Percentiles rank a stretch among this genome's conserved stretches.
Conservation (phyloP, 2,329 filamentous ascomycete genomes). For the Colletotrichum filicis region DNA sequence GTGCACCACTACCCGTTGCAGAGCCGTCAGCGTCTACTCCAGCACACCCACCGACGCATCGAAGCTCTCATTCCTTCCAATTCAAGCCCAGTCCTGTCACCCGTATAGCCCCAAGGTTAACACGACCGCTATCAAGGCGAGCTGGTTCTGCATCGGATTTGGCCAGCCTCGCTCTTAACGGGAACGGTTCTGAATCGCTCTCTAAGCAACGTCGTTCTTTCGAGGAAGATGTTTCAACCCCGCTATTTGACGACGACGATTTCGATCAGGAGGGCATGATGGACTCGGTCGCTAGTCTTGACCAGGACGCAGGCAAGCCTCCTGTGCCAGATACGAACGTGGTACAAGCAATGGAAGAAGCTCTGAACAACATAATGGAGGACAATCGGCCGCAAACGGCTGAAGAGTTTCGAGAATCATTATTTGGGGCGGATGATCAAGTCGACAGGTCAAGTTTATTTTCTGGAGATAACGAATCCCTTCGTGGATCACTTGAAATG, state of each 20-base stretch:
- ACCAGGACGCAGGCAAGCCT: slow-evolving; percentile 72
- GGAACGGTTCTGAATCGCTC: slow-evolving; percentile 53
- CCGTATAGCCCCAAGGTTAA: slow-evolving; percentile 56
- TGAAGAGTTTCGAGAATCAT: slow-evolving; percentile 72
- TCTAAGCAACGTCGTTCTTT: slow-evolving; percentile 71
- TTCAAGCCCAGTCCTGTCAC: slow-evolving; percentile 57
- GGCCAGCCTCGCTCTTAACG: slow-evolving; percentile 49
- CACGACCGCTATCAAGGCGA: slow-evolving; percentile 52
- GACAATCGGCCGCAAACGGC: slow-evolving; percentile 70
- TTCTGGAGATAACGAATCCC: slow-evolving; percentile 68
- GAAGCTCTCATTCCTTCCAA: slow-evolving; percentile 50
- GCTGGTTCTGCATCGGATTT: slow-evolving; percentile 62
- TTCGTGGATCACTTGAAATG: slow-evolving; percentile 70
- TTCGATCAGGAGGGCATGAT: slow-evolving; percentile 75
- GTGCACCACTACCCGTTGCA: slow-evolving; percentile 8
- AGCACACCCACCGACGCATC: slow-evolving; percentile 25
- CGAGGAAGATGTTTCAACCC: slow-evolving; percentile 66
- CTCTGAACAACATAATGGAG: slow-evolving; percentile 91
- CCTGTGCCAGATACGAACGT: slow-evolving; percentile 78
- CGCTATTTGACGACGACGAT: slow-evolving; percentile 86
- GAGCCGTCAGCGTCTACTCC: slow-evolving; percentile 9
- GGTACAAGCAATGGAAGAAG: slow-evolving; percentile 92
- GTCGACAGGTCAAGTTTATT: slow-evolving; percentile 57
- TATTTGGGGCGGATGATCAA: slow-evolving; percentile 70
- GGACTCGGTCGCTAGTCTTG: slow-evolving; percentile 82